Evolutionary conservation across 768 basidiomycete species (phyloP).

Genomic region (Termitomyces sp.): DNA sequence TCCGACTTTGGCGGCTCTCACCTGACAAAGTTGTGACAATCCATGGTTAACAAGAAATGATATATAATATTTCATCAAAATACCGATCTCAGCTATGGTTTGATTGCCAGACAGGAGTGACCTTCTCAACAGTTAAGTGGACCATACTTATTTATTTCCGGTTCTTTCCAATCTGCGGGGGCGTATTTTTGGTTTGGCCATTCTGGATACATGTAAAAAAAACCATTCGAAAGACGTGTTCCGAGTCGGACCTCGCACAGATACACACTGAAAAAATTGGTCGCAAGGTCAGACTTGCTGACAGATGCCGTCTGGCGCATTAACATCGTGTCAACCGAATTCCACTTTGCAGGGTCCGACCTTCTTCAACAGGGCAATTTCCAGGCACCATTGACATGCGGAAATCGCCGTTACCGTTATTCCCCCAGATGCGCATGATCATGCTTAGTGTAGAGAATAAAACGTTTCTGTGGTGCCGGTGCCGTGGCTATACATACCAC

Average conservation of each 20-base stretch:
- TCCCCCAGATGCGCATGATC: conserved; percentile 3
- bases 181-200: background rate
- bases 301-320: conserved; percentile 9
- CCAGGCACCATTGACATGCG: conserved; percentile 3
- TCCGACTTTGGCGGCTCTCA: conserved; percentile 11
- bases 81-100: conserved; percentile 1
- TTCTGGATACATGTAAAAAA: background rate
- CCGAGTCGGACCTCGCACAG: conserved; percentile 12
- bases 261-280: background rate
- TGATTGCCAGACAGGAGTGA: conserved; percentile 9
- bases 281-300: background rate
- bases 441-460: background rate
- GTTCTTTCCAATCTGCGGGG: conserved; percentile 1
- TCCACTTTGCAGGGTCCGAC: conserved; percentile 5
- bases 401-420: conserved; percentile 2
- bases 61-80: conserved; percentile 12
- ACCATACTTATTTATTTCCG: background rate
- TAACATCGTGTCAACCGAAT: background rate
- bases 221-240: background rate
- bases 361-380: conserved; percentile 4
- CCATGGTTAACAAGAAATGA: conserved; percentile 11
- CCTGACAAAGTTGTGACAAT: conserved; percentile 4
- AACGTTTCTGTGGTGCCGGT: conserved; percentile 3
- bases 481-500: background rate
- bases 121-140: background rate